These are phyloP conservation scores for Penicillium sp. DNA, from an alignment of 2,329 filamentous ascomycete genomes.

Conservation along the genomic window DNA sequence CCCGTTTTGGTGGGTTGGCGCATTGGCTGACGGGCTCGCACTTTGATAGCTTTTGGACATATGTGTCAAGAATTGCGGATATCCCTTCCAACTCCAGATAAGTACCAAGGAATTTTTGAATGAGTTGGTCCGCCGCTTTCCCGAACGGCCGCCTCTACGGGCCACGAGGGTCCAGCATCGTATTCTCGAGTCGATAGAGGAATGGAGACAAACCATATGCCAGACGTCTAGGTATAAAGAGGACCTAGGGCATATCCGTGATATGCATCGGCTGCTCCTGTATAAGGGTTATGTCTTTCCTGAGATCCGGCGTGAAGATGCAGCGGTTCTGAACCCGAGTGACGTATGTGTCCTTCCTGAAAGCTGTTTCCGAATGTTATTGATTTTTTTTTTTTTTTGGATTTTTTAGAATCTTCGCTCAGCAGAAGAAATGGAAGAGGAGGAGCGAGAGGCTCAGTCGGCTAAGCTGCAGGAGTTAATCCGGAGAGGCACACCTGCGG, in stretches of 20 bases:
- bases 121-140: conserved; percentile 93
- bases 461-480: conserved; percentile 99
- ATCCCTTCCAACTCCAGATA: conserved; percentile 97
- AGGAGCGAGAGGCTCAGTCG: conserved; percentile 91
- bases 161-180: conserved; percentile 85
- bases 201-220: conserved; percentile 98
- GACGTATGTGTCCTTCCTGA: conserved; percentile 68
- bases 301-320: conserved; percentile 89
- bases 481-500: conserved; percentile 85
- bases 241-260: conserved; percentile 91
- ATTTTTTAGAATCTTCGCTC: conserved; percentile 86
- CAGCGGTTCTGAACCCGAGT: conserved; percentile 93
- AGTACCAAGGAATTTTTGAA: conserved; percentile 99
- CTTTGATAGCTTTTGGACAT: conserved; percentile 79
- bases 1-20: conserved; percentile 13
- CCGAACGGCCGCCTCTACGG: conserved; percentile 87
- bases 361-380: conserved; percentile 11
- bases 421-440: conserved; percentile 97
- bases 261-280: conserved; percentile 94
- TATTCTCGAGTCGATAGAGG: conserved; percentile 95
- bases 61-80: conserved; percentile 99
- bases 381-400: conserved; percentile 53
- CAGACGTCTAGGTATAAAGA: conserved; percentile 98
- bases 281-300: conserved; percentile 98
- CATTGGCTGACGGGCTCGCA: conserved; percentile 18